Percentiles rank a stretch among this genome's conserved stretches.
phyloP scores from a whole-genome alignment of 768 basidiomycete genomes.

The Mycena crocata region DNA sequence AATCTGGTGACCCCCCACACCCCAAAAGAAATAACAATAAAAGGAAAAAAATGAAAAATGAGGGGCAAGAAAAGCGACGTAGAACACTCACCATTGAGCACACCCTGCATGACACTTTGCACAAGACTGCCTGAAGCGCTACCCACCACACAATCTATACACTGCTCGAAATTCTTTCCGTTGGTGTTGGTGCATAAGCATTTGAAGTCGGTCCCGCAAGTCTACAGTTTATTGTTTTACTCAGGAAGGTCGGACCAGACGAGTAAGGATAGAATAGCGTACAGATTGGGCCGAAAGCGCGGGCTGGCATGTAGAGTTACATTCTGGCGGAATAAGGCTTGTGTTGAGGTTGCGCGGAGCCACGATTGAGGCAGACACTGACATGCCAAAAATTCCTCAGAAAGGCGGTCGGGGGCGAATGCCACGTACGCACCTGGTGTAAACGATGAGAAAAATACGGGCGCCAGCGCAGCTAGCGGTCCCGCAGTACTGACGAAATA shows the following conservation, averaged over 20 bases:
- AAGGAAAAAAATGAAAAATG: not conserved
- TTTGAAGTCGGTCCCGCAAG: constrained; percentile 8
- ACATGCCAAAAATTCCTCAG: not conserved
- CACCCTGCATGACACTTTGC: not conserved
- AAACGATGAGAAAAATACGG: constrained; percentile 2
- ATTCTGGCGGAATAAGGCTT: constrained; percentile 7
- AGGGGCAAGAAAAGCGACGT: not conserved
- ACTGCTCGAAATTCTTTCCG: constrained; percentile 9
- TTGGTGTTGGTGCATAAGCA: constrained; percentile 21
- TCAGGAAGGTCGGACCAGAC: not conserved
- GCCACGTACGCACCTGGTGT: constrained; percentile 6
- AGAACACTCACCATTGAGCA: constrained; percentile 12
- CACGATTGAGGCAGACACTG: constrained; percentile 5
- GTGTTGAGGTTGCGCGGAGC: constrained; percentile 12
- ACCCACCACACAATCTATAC: constrained; percentile 19
- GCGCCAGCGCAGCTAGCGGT: constrained; percentile 19
- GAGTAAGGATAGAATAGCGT: not conserved
- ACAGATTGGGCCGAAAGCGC: constrained; percentile 16
- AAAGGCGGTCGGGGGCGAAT: not conserved
- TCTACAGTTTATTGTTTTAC: not conserved
- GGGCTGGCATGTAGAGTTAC: constrained; percentile 8
- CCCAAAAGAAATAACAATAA: not conserved
- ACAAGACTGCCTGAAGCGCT: not conserved
- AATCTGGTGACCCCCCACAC: too few species aligned
- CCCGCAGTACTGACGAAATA: not conserved